These are phyloP conservation scores for Ceratocystis variospora DNA, from an alignment of 2,329 filamentous ascomycete species.

Conservation along the genomic window DNA sequence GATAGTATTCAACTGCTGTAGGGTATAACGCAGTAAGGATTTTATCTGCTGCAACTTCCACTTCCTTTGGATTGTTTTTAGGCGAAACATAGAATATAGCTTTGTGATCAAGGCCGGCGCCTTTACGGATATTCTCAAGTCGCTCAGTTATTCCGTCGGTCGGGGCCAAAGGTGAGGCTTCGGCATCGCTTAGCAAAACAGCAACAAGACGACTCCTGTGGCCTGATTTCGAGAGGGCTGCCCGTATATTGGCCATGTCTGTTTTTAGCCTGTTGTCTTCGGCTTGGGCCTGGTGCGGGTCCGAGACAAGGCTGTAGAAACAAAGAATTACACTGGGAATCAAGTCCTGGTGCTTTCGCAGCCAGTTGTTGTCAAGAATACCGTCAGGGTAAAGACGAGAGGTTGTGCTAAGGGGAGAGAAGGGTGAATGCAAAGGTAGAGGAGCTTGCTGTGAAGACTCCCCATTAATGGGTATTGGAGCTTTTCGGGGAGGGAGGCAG, in stretches of 20 bases:
- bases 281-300: slow-evolving; percentile 59
- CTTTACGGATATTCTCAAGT: slow-evolving; percentile 62
- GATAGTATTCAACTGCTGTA: slow-evolving; percentile 74
- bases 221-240: slow-evolving; percentile 50
- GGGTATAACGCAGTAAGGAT: slow-evolving; percentile 61
- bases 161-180: slow-evolving; percentile 25
- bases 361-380: slow-evolving; percentile 66
- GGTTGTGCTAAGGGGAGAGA: slow-evolving; percentile 74
- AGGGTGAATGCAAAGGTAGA: slow-evolving; percentile 67
- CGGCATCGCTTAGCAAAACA: slow-evolving; percentile 61
- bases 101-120: slow-evolving; percentile 69
- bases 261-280: slow-evolving; percentile 77
- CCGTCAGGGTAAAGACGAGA: slow-evolving; percentile 84
- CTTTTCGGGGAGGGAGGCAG: slow-evolving; percentile 43
- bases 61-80: slow-evolving; percentile 54
- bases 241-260: slow-evolving; percentile 68
- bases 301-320: slow-evolving; percentile 64
- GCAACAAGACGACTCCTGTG: slow-evolving; percentile 69
- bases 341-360: slow-evolving; percentile 74
- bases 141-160: slow-evolving; percentile 55
- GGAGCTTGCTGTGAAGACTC: slow-evolving; percentile 31
- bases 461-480: slow-evolving; percentile 38
- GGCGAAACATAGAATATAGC: slow-evolving; percentile 74
- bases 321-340: slow-evolving; percentile 69
- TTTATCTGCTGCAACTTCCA: slow-evolving; percentile 58